Conservation (phyloP, 768 basidiomycete species). For the Phylloporus sp. region DNA sequence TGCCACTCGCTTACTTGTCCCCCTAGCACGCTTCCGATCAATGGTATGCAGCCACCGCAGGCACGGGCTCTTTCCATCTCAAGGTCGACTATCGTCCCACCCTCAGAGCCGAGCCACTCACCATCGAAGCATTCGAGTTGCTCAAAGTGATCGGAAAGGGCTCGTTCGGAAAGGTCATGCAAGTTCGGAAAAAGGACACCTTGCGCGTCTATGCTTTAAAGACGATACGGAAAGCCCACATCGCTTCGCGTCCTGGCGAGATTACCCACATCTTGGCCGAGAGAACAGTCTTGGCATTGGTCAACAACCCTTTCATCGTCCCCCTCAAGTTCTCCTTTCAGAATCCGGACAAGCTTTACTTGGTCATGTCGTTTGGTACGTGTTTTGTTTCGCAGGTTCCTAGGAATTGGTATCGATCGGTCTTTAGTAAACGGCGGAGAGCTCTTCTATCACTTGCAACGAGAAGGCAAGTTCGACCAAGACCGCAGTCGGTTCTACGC, state of each 20-base stretch:
- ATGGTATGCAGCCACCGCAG: slow-evolving; percentile 81
- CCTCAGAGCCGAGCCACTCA: slow-evolving; percentile 74
- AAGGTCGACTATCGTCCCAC: slow-evolving; percentile 92
- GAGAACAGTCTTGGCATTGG: slow-evolving; percentile 91
- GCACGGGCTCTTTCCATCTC: slow-evolving; percentile 89
- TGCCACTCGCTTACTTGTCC: slow-evolving; percentile 4
- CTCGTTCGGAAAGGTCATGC: slow-evolving; percentile 98
- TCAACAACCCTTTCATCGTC: slow-evolving; percentile 98
- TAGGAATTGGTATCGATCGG: neutral
- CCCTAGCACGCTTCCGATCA: slow-evolving; percentile 78
- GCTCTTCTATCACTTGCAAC: slow-evolving; percentile 94
- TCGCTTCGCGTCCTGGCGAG: slow-evolving; percentile 92
- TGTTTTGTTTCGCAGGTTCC: neutral
- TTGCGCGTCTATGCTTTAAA: slow-evolving; percentile 96
- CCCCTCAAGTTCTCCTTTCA: slow-evolving; percentile 99
- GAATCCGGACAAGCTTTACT: slow-evolving; percentile 92
- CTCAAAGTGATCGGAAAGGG: slow-evolving; percentile 98
- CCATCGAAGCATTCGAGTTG: slow-evolving; percentile 95
- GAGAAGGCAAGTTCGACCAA: slow-evolving; percentile 95
- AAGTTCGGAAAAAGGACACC: slow-evolving; percentile 98
- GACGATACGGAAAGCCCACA: slow-evolving; percentile 97
- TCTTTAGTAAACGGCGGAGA: slow-evolving; percentile 89
- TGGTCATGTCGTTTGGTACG: slow-evolving; percentile 93
- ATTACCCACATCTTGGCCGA: slow-evolving; percentile 98
- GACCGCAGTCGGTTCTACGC: slow-evolving; percentile 93